Percentiles rank a stretch among this genome's conserved stretches.
Conservation (phyloP, 2,329 filamentous ascomycete genomes). For the Thielaviopsis euricoi region DNA sequence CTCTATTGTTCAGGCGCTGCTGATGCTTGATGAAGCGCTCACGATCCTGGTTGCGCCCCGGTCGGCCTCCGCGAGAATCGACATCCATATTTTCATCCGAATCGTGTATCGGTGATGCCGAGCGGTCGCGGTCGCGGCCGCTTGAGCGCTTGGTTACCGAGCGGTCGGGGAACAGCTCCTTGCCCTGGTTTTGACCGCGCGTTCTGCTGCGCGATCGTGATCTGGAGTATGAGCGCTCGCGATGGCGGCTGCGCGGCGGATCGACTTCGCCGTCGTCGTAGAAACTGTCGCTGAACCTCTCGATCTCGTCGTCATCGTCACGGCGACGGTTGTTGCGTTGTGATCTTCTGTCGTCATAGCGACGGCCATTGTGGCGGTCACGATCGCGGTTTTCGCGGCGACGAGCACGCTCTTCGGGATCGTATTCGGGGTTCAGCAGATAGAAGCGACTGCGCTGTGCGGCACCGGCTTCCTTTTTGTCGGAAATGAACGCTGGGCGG, state of each 20-base stretch:
- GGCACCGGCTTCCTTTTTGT: constrained; percentile 68
- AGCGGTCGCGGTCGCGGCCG: constrained; percentile 31
- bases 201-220: constrained; percentile 12
- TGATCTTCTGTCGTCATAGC: constrained; percentile 15
- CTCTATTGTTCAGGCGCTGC: constrained; percentile 16
- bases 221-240: constrained; percentile 17
- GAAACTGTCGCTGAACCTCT: constrained; percentile 56
- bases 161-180: constrained; percentile 45
- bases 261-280: constrained; percentile 54
- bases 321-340: constrained; percentile 29
- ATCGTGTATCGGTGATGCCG: constrained; percentile 33
- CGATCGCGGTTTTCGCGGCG: constrained; percentile 38
- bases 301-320: constrained; percentile 31
- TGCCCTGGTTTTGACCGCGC: constrained; percentile 26
- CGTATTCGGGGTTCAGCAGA: constrained; percentile 75
- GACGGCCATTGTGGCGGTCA: constrained; percentile 43
- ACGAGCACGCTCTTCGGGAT: constrained; percentile 57
- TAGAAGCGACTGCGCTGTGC: constrained; percentile 79
- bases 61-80: constrained; percentile 11
- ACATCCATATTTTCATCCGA: constrained; percentile 16
- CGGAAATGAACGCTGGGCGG: constrained; percentile 55
- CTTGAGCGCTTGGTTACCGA: constrained; percentile 15
- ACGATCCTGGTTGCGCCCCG: constrained; percentile 19
- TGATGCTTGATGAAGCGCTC: constrained; percentile 21
- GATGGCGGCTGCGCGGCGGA: constrained; percentile 20